Conservation (phyloP, 441 rosid species). For the Syzygium malaccense region DNA sequence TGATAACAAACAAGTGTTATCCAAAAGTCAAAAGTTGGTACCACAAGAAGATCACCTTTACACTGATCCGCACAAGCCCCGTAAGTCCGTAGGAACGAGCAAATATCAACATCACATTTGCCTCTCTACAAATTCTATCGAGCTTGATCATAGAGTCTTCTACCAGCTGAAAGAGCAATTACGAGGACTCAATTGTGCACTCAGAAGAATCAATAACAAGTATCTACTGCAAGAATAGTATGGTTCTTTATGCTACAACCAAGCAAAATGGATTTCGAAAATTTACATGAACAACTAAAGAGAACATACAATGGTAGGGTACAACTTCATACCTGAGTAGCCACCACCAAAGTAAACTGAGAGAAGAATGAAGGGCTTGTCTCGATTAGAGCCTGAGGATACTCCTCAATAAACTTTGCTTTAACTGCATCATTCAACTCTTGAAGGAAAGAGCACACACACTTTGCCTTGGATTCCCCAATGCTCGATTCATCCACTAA, state of each 20-base stretch:
- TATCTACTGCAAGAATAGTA: background rate
- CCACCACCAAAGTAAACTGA: slow-evolving; percentile 83
- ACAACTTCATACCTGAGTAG: slow-evolving; percentile 62
- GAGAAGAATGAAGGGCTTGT: slow-evolving; percentile 72
- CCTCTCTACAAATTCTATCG: slow-evolving; percentile 76
- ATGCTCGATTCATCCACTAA: slow-evolving; percentile 77
- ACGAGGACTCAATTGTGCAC: background rate
- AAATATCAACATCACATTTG: slow-evolving; percentile 76
- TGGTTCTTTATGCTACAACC: background rate
- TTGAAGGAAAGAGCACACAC: slow-evolving; percentile 80
- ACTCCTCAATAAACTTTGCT: slow-evolving; percentile 74
- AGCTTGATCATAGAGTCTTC: slow-evolving; percentile 81
- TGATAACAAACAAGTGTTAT: background rate
- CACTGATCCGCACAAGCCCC: slow-evolving; percentile 77
- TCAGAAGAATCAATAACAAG: background rate
- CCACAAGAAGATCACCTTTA: slow-evolving; percentile 47
- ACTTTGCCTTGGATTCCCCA: slow-evolving; percentile 80
- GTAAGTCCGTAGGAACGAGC: slow-evolving; percentile 96
- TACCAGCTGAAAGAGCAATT: slow-evolving; percentile 47
- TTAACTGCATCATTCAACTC: slow-evolving; percentile 90
- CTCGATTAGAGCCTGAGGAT: slow-evolving; percentile 52
- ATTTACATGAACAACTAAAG: background rate
- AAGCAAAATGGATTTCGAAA: background rate
- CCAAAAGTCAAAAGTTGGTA: background rate
- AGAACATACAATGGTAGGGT: background rate